A percentile compares a stretch with the other conserved stretches of the same genome.
Evolutionary conservation across 345 rosid species (phyloP).

Genomic region (Moricandia arvensis): DNA sequence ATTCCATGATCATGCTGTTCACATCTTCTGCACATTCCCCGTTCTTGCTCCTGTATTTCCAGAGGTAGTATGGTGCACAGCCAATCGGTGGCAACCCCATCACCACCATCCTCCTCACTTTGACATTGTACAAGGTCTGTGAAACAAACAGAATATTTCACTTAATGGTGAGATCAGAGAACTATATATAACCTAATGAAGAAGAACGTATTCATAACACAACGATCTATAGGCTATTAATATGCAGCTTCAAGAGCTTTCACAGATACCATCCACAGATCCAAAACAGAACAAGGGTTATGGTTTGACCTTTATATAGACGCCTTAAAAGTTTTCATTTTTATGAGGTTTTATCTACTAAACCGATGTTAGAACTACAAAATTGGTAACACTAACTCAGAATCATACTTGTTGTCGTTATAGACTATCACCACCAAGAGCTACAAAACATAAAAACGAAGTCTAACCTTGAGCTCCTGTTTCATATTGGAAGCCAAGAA

Average conservation of each 20-base stretch:
- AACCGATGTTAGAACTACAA: not conserved
- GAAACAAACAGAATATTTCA: conserved; percentile 4
- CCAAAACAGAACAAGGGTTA: not conserved
- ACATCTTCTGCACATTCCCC: conserved; percentile 79
- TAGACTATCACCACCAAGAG: not conserved
- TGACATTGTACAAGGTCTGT: conserved; percentile 69
- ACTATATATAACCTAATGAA: not conserved
- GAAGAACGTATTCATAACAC: not conserved
- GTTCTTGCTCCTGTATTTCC: conserved; percentile 61
- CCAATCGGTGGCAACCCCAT: conserved; percentile 92
- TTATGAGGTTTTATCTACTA: not conserved
- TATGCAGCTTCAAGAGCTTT: not conserved
- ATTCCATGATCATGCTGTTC: conserved; percentile 72
- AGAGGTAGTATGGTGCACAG: conserved; percentile 86
- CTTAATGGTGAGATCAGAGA: not conserved
- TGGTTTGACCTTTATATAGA: not conserved
- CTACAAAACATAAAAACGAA: not conserved
- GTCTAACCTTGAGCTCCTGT: conserved; percentile 67
- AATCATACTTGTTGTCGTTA: not conserved
- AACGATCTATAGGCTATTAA: not conserved
- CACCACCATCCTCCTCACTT: conserved; percentile 65
- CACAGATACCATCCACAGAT: not conserved
- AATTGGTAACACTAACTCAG: not conserved
- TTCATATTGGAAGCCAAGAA: conserved; percentile 62
- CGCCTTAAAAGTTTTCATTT: not conserved